Conservation (phyloP, 2,329 filamentous ascomycete genomes). For the Ascochyta koolunga region DNA sequence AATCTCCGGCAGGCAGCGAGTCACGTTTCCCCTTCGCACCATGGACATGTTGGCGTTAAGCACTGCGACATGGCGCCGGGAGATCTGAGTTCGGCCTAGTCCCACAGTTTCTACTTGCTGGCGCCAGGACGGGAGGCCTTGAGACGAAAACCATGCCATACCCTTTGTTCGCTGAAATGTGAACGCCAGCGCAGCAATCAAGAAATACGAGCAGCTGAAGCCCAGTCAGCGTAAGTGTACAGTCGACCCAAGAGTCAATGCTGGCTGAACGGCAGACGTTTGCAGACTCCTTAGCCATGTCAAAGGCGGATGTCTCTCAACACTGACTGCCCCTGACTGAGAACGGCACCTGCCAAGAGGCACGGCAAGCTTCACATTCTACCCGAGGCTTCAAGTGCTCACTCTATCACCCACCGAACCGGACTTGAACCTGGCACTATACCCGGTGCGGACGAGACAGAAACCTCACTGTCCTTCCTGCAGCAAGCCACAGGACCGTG, state of each 20-base stretch:
- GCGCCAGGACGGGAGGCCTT: conserved; percentile 16
- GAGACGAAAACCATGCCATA: conserved; percentile 5
- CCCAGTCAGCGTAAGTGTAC: background rate
- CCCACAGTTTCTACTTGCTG: conserved; percentile 9
- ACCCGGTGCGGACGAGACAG: conserved; percentile 1
- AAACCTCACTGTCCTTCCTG: conserved; percentile 5
- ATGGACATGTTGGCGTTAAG: conserved; percentile 1
- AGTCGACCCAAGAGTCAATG: background rate
- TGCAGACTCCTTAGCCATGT: background rate
- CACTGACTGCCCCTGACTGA: conserved; percentile 9
- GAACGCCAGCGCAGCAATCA: background rate
- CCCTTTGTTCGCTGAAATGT: background rate
- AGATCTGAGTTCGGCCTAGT: conserved; percentile 20
- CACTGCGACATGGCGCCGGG: background rate
- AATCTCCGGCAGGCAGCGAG: conserved; percentile 6
- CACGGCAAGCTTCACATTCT: conserved; percentile 11
- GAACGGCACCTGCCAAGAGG: conserved; percentile 13
- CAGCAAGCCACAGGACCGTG: conserved; percentile 13
- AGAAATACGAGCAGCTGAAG: background rate
- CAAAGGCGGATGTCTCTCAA: background rate
- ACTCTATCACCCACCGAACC: conserved; percentile 6
- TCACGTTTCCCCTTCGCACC: background rate
- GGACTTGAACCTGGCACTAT: conserved; percentile 7
- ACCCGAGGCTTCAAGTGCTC: conserved; percentile 12
- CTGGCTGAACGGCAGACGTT: background rate